Evolutionary conservation across 78 protist genomes (phyloP).

Genomic region (Protostelium mycophagum): DNA sequence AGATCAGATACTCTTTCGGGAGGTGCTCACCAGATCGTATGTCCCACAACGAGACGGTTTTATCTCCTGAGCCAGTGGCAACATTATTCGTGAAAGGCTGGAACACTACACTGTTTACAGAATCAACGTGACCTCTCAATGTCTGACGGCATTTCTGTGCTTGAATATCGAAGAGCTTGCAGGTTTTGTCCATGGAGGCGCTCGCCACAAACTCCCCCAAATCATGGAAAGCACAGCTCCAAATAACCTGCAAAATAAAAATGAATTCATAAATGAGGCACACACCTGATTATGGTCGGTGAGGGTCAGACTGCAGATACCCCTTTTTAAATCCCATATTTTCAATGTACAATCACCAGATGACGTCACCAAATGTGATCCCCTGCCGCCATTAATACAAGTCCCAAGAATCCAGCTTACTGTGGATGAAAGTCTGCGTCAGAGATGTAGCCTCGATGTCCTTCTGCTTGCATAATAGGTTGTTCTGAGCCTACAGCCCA

Average conservation of each 20-base stretch:
- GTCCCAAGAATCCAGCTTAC: neutral
- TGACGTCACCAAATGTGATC: slow-evolving; percentile 64
- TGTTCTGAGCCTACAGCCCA: slow-evolving; percentile 69
- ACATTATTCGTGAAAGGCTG: slow-evolving; percentile 75
- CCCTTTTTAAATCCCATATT: slow-evolving; percentile 75
- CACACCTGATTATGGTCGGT: slow-evolving; percentile 77
- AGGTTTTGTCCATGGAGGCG: slow-evolving; percentile 77
- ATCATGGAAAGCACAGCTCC: slow-evolving; percentile 76
- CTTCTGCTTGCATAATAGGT: slow-evolving; percentile 69
- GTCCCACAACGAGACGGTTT: slow-evolving; percentile 90
- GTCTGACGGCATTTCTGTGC: slow-evolving; percentile 29
- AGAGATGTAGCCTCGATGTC: slow-evolving; percentile 79
- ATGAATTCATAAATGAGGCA: too few species aligned
- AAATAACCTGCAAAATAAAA: too few species aligned
- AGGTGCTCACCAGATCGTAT: slow-evolving; percentile 36
- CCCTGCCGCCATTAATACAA: neutral
- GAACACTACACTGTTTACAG: slow-evolving; percentile 63
- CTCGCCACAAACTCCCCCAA: slow-evolving; percentile 69
- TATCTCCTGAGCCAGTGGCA: slow-evolving; percentile 81
- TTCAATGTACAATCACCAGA: slow-evolving; percentile 78
- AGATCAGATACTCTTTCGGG: neutral
- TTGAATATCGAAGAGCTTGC: slow-evolving; percentile 64
- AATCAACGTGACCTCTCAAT: slow-evolving; percentile 87
- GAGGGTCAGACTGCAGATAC: slow-evolving; percentile 40
- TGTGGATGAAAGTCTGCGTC: slow-evolving; percentile 27